Evolutionary conservation across 441 rosid species (phyloP), one percentile per base, ranked within the genome.

Genomic region (Euphorbia neoarborescens): DNA sequence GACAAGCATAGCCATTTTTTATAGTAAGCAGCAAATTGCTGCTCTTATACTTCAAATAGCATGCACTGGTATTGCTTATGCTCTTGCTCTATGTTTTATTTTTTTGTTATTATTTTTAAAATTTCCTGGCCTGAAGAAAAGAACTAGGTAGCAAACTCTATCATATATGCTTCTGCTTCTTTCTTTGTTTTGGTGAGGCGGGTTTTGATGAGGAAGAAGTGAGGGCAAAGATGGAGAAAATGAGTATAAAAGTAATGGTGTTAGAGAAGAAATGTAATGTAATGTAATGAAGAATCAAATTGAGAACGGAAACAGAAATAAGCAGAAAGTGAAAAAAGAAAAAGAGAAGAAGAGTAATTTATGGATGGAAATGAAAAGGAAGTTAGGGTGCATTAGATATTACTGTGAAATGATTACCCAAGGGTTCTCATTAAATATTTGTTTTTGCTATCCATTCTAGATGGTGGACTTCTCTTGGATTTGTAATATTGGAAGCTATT

Each of bases 391-490:
- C 85, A 66, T 70, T 60, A 79, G 73, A n/a, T n/a, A n/a, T n/a
- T n/a, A n/a, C n/a, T n/a, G n/a, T n/a, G n/a, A n/a, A n/a, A n/a
- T n/a, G n/a, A n/a, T n/a, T n/a, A n/a, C n/a, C n/a, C n/a, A n/a
- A 50, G 53, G 54, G 69, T 72, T 73, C 60, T 40, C 53, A 59
- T 66, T 12, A 22, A 40, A 69, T 72, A 19, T 13, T 32, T 51
- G 13, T 37, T 58, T 65, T 56, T 79, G 60, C 58, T 70, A 14
- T 50, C 73, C 73, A 37, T 77, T 82, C 71, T 84, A 94, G 98
- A 88, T 94, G 98, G 98, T 91, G 98, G 98, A 77, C 86, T 30
- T 90, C 97, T 66, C 89, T 91, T 68, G 82, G 90, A 62, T 94
- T 94, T 82, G 97, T 97, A 61, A 87, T 86, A 70, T 56, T 91